Evolutionary conservation across 2,329 filamentous ascomycete species (phyloP), one percentile per base, ranked within the genome.

Genomic region (Pseudocercospora macadamiae): DNA sequence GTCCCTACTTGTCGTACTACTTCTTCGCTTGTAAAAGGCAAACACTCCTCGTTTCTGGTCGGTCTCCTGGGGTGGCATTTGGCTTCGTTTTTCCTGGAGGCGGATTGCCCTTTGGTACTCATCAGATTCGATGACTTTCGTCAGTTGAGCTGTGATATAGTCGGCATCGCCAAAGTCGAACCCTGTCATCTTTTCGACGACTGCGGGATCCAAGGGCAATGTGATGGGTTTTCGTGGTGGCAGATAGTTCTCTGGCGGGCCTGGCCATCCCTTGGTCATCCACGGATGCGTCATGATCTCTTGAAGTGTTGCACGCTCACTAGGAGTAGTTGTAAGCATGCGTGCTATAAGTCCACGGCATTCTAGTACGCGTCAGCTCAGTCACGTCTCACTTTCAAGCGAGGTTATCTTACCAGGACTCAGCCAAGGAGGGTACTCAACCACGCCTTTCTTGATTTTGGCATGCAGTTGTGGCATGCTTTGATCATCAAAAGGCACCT

Each of bases 381-480:
- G 18, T 32, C 23, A 25, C 42, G 18, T 21, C 12, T 8, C 21
- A 23, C 14, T 21, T 26, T 14, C 23, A 6, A 19, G 16, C 21
- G 25, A 16, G 19, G n/a, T 9, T 19, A 1, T 77, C 88, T 74
- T 83, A 96, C 93, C 93, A 69, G 86, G 86, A 57, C 91, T 93
- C 36, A 99, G 81, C 87, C 95, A 97, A 60, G 88, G 90, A 2
- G 95, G 95, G 74, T 97, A 99, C 73, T 99, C 95, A 16, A 97
- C 95, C 51, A 90, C 78, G 32, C 95, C 95, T 73, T 96, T 96
- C 80, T 99, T 99, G 76, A 99, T 99, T 79, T 99, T 99, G 59
- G 93, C 93, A 77, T 99, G 95, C 49, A 99, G 81, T 64, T 96
- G 93, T 32, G 93, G 95, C 92, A 99, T 99, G 78, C 93, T 97